Conservation (phyloP, 495 filamentous ascomycete genomes). For the Sporormia fimetaria region DNA sequence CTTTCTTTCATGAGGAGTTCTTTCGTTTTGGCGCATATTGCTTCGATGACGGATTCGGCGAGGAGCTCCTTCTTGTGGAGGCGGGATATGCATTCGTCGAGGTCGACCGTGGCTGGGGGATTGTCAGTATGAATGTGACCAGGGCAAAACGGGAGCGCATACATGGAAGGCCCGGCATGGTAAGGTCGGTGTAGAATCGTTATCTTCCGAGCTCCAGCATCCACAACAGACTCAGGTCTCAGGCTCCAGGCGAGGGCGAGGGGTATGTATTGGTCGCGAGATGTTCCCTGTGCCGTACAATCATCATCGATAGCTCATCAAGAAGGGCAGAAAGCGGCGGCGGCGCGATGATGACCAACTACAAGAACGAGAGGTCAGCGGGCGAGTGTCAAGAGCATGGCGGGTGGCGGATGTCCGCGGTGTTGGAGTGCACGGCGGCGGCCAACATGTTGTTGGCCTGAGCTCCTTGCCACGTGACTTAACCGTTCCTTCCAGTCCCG, state of each 20-base stretch:
- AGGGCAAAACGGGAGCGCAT: slow-evolving; percentile 32
- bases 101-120: slow-evolving; percentile 74
- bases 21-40: slow-evolving; percentile 97
- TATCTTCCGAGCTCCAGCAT: slow-evolving; percentile 14
- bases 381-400: no score
- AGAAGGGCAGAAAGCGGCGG: slow-evolving; percentile 3
- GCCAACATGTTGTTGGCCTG: no score
- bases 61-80: slow-evolving; percentile 93
- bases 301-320: slow-evolving; percentile 26
- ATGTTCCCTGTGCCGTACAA: slow-evolving; percentile 22
- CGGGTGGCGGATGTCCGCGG: no score
- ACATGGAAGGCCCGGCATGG: slow-evolving; percentile 86
- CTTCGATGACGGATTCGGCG: slow-evolving; percentile 95
- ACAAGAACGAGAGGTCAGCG: no score
- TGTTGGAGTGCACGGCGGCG: background rate
- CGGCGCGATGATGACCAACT: no score
- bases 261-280: slow-evolving; percentile 21
- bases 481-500: no score
- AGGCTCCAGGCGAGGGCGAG: no score
- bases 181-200: slow-evolving; percentile 28
- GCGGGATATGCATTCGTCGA: slow-evolving; percentile 93
- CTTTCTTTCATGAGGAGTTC: slow-evolving; percentile 98
- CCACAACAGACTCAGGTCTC: slow-evolving; percentile 24
- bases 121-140: slow-evolving; percentile 6
- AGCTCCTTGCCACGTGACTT: no score